Base-by-base conservation (phyloP, 1,284 basidiomycete species). In the Marasmius tenuissimus region DNA sequence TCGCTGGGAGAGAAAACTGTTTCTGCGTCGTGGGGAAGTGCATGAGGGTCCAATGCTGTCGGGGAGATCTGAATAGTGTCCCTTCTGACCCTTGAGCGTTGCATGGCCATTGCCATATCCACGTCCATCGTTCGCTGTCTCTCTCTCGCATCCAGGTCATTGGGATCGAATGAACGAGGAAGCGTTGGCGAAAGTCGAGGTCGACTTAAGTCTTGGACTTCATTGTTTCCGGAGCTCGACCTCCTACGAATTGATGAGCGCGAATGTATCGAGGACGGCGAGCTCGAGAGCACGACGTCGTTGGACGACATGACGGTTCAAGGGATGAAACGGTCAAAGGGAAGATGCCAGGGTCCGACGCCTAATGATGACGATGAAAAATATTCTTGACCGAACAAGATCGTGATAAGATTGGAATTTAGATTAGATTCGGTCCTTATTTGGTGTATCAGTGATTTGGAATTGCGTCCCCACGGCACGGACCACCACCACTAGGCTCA, bases 111-210 rank as follows among this genome's bases (percentile, higher is more conserved):
- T 52, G 92, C 92, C 84, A 93, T 91, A 69, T 93, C 91, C 0
- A 88, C 92, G 66, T 93, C 92, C 85, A 94, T 89, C 1, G 89
- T 85, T n/a, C 90, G 82, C 75, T 94, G 92, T 16, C 92, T 84
- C 71, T 94, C 92, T 56, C 85, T 80, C 22, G 82, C 85, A 60
- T 89, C 84, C 0, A 88, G 86, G 70, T 91, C 88, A 74, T 87
- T 80, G 14, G 81, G 82, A 70, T 91, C 88, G 65, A 83, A 82
- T 9, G 86, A 81, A 45, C 89, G 83, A 0, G 76, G 72, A 22
- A 89, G 73, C 0, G 85, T 87, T 1, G 91, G 89, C 0, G 91
- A 91, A 61, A 81, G 81, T 42, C 86, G 82, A 38, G 81, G 75
- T 4, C 78, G 78, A 40, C 73, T 63, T 56, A 73, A 68, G 7